Evolutionary conservation across 1,139 yeast genomes (phyloP), one percentile per base, ranked within the genome.

Genomic region (Hyphopichia buzzinii): DNA sequence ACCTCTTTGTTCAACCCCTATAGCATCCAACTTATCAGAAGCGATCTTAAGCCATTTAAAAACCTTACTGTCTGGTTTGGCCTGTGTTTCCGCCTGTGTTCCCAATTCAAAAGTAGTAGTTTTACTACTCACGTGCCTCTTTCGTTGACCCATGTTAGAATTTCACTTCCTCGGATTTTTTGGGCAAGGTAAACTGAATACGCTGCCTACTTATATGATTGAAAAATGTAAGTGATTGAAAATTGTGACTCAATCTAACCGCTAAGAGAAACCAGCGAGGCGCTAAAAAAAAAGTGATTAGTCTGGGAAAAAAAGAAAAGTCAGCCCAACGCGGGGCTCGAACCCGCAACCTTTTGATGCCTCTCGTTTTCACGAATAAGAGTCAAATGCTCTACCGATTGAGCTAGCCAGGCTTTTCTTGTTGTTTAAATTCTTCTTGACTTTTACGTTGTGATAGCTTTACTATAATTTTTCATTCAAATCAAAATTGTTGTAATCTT

Each of bases 261-360:
- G n/a, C n/a, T n/a, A n/a, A n/a, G n/a, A n/a, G n/a, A n/a, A n/a
- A n/a, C n/a, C n/a, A n/a, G n/a, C n/a, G n/a, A n/a, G n/a, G n/a
- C n/a, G n/a, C n/a, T n/a, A n/a, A n/a, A n/a, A n/a, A n/a, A n/a
- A n/a, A n/a, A n/a, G n/a, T 19, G 23, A 19, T 19, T 10, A 7
- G 23, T 7, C 10, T 6, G 8, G 4, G 15, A 29, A 33, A 27
- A 39, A 41, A 31, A 35, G 36, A 39, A 30, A 40, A 23, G 24
- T 11, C 17, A 57, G 59, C 62, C 62, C 61, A 57, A 57, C 55
- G 58, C 62, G 62, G 62, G 62, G 62, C 53, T 57, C 62, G 62
- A 57, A 56, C 62, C 62, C 62, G 62, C 58, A 57, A 52, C 62
- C 62, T 57, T 57, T 52, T 55, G 61, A 56, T 57, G 17, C 23